These are phyloP conservation scores for Polytrichum commune DNA, from an alignment of 225 moss, liverwort and hornwort species.

Conservation along the genomic window DNA sequence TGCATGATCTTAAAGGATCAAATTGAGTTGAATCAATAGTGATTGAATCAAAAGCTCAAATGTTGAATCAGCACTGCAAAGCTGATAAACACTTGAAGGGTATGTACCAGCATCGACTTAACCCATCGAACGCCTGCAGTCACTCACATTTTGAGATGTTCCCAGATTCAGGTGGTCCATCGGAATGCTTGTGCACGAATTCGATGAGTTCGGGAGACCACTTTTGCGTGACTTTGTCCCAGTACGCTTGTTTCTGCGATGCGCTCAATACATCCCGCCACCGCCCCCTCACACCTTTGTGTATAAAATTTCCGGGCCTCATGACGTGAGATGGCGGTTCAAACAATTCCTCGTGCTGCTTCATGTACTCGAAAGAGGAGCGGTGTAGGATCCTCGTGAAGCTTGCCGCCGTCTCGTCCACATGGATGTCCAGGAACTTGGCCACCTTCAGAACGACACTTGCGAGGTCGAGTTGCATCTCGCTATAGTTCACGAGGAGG, in stretches of 20 bases:
- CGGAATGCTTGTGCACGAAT: neutral
- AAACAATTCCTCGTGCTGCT: neutral
- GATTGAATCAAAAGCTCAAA: too few relatives aligned
- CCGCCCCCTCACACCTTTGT: neutral
- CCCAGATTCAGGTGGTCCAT: too few relatives aligned
- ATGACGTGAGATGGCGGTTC: neutral
- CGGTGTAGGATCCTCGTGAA: neutral
- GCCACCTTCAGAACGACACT: neutral
- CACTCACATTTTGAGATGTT: too few relatives aligned
- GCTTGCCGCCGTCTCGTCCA: neutral
- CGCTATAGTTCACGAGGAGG: neutral
- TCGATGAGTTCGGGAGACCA: neutral
- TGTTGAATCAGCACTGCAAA: too few relatives aligned
- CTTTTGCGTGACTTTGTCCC: neutral
- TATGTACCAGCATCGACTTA: too few relatives aligned
- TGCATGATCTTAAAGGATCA: too few relatives aligned
- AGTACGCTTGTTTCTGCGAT: neutral
- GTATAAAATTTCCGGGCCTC: neutral
- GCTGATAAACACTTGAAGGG: too few relatives aligned
- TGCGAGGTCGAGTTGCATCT: neutral
- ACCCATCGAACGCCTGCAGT: too few relatives aligned
- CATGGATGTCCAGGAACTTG: neutral
- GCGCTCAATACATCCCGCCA: neutral
- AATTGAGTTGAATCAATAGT: too few relatives aligned
- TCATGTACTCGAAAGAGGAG: constrained; percentile 4